These are phyloP conservation scores for Mycosphaerella arachidis DNA, from an alignment of 2,329 filamentous ascomycete genomes.

Conservation along the genomic window DNA sequence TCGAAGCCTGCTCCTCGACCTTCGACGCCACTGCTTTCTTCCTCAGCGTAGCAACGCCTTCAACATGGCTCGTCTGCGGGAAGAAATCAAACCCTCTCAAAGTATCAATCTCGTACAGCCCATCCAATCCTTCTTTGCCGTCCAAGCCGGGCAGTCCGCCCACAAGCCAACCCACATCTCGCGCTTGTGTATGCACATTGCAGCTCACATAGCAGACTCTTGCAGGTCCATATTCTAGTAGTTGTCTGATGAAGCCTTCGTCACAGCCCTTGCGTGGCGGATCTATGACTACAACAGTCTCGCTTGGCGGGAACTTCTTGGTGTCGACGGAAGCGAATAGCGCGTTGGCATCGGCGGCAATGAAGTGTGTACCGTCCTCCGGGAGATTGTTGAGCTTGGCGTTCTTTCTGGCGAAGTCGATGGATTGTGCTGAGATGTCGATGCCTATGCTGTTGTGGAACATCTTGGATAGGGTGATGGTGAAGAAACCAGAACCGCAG, in stretches of 20 bases:
- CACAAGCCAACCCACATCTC: constrained; percentile 85
- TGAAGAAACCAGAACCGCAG: constrained; percentile 95
- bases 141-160: constrained; percentile 52
- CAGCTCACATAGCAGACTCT: constrained; percentile 92
- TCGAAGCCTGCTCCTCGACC: neutral
- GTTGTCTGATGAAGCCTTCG: constrained; percentile 72
- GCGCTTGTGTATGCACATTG: constrained; percentile 94
- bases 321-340: constrained; percentile 68
- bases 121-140: constrained; percentile 37
- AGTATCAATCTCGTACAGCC: constrained; percentile 78
- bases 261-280: constrained; percentile 96
- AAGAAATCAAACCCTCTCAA: constrained; percentile 95
- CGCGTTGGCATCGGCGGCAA: constrained; percentile 78
- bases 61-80: constrained; percentile 72
- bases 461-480: constrained; percentile 79
- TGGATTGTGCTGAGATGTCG: constrained; percentile 77
- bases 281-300: constrained; percentile 92
- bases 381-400: constrained; percentile 70
- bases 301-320: constrained; percentile 61
- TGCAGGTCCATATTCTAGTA: constrained; percentile 70
- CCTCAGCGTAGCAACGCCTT: constrained; percentile 58
- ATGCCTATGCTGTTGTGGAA: constrained; percentile 81
- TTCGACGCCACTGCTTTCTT: constrained; percentile 28
- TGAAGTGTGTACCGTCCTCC: constrained; percentile 68
- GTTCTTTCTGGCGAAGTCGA: constrained; percentile 73